Conservation (phyloP, 495 filamentous ascomycete genomes). For the Hypoxylon crocopeplum region DNA sequence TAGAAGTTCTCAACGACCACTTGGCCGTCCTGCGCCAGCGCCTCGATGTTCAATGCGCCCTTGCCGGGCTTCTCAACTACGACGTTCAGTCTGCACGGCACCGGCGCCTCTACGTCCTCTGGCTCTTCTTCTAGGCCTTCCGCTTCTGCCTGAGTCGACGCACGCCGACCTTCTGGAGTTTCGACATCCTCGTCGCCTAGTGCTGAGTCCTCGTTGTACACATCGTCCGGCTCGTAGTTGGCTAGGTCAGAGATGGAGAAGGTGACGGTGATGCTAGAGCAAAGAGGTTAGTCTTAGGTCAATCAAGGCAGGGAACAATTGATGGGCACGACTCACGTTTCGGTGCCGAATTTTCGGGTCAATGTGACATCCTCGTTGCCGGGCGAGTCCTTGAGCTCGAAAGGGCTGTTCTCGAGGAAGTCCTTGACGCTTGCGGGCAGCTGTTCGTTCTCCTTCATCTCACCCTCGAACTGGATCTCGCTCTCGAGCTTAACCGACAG, state of each 20-base stretch:
- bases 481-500: slow-evolving; percentile 78
- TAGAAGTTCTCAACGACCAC: slow-evolving; percentile 91
- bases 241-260: slow-evolving; percentile 95
- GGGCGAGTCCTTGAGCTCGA: slow-evolving; percentile 75
- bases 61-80: slow-evolving; percentile 80
- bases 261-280: slow-evolving; percentile 79
- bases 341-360: slow-evolving; percentile 81
- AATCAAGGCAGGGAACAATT: neutral
- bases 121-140: slow-evolving; percentile 53
- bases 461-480: slow-evolving; percentile 72
- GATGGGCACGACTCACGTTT: slow-evolving; percentile 70
- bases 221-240: slow-evolving; percentile 61
- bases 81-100: slow-evolving; percentile 85
- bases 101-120: slow-evolving; percentile 61
- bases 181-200: slow-evolving; percentile 68
- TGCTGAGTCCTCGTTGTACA: slow-evolving; percentile 54
- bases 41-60: slow-evolving; percentile 87
- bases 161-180: slow-evolving; percentile 54
- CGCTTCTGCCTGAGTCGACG: slow-evolving; percentile 50
- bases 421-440: slow-evolving; percentile 70
- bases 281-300: slow-evolving; percentile 20
- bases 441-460: slow-evolving; percentile 63
- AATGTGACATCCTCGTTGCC: slow-evolving; percentile 89
- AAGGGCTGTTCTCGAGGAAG: slow-evolving; percentile 73
- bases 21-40: slow-evolving; percentile 82